Evolutionary conservation across 2,329 filamentous ascomycete species (phyloP).

Genomic region (Verticillium dahliae): DNA sequence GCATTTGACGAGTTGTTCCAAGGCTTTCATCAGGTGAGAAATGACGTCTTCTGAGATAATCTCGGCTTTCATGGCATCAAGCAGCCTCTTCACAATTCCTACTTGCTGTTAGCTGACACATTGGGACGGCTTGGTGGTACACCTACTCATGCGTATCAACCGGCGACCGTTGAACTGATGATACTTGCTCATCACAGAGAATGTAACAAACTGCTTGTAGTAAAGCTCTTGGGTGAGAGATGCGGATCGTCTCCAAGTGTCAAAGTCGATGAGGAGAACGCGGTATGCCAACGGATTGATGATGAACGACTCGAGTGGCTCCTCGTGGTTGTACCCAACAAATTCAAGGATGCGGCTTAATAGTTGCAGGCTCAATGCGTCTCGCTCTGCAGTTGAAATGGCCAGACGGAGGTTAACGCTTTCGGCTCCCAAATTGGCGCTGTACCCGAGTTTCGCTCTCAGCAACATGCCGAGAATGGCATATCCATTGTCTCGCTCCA

Average conservation of each 20-base stretch:
- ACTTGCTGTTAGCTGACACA: slow-evolving; percentile 9
- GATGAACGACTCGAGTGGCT: slow-evolving; percentile 82
- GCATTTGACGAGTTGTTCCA: slow-evolving; percentile 72
- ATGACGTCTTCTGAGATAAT: slow-evolving; percentile 66
- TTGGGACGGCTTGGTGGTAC: neutral
- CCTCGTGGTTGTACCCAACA: slow-evolving; percentile 77
- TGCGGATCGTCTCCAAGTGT: slow-evolving; percentile 82
- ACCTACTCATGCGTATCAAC: slow-evolving; percentile 81
- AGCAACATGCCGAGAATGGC: slow-evolving; percentile 79
- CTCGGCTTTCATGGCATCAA: slow-evolving; percentile 87
- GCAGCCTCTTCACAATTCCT: slow-evolving; percentile 84
- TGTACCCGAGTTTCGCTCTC: slow-evolving; percentile 69
- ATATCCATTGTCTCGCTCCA: slow-evolving; percentile 94
- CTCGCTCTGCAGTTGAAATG: slow-evolving; percentile 46
- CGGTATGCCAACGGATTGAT: slow-evolving; percentile 94
- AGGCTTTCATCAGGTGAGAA: slow-evolving; percentile 69
- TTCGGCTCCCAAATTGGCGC: slow-evolving; percentile 22
- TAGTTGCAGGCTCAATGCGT: slow-evolving; percentile 54
- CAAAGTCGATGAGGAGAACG: slow-evolving; percentile 83
- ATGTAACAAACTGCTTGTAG: slow-evolving; percentile 85
- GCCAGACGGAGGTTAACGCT: slow-evolving; percentile 25
- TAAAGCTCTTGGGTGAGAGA: slow-evolving; percentile 77
- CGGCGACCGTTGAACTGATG: slow-evolving; percentile 87
- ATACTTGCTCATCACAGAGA: slow-evolving; percentile 84
- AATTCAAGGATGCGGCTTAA: slow-evolving; percentile 76